Evolutionary conservation across 345 rosid species (phyloP).

Genomic region (Eucalyptus cladocalyx): DNA sequence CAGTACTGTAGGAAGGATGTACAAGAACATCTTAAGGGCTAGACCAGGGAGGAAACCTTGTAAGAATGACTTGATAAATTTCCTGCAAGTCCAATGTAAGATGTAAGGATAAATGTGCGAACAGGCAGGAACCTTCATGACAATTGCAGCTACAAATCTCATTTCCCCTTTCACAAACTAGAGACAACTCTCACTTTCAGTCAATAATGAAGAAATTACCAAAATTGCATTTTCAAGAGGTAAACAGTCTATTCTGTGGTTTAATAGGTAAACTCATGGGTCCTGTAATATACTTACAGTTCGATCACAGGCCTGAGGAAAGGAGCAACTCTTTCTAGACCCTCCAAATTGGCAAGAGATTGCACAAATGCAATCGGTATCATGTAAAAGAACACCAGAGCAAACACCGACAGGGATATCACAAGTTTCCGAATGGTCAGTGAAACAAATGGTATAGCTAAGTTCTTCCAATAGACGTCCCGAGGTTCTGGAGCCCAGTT

Average conservation of each 20-base stretch:
- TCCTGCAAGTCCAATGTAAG: constrained; percentile 29
- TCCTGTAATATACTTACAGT: constrained; percentile 42
- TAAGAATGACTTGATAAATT: constrained; percentile 87
- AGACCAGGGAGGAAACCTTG: constrained; percentile 98
- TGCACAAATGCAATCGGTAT: constrained; percentile 98
- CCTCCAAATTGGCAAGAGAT: constrained; percentile 94
- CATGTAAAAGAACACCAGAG: constrained; percentile 95
- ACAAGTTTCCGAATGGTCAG: constrained; percentile 65
- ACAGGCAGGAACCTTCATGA: neutral
- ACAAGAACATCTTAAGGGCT: constrained; percentile 79
- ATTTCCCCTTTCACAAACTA: neutral
- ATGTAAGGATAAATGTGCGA: neutral
- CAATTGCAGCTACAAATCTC: neutral
- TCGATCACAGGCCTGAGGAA: constrained; percentile 88
- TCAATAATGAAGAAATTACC: neutral
- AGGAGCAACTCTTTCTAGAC: constrained; percentile 91
- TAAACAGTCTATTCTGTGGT: neutral
- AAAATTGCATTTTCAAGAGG: neutral
- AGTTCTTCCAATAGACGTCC: constrained; percentile 83
- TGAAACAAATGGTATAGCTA: constrained; percentile 92
- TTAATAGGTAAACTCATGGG: neutral
- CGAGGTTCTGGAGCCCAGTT: constrained; percentile 98
- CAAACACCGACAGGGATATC: constrained; percentile 61
- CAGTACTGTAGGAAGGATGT: constrained; percentile 62
- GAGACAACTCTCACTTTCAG: neutral